These are phyloP conservation scores for Clarireedia monteithiana DNA, from an alignment of 2,329 filamentous ascomycete genomes.

Conservation along the genomic window DNA sequence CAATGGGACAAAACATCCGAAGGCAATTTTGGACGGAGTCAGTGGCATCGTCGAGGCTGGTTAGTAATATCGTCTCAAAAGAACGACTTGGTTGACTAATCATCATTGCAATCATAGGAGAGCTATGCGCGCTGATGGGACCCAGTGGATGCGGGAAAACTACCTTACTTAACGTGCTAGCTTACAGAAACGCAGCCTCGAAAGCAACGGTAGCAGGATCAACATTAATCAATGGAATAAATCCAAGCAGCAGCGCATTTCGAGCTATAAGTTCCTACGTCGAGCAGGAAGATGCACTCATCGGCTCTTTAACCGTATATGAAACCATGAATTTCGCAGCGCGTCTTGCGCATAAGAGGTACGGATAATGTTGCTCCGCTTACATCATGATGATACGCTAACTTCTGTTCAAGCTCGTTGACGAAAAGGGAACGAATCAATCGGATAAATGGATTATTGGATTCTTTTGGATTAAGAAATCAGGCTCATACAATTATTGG, in stretches of 20 bases:
- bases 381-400: background rate
- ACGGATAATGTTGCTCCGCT: slow-evolving; percentile 13
- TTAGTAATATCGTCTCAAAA: slow-evolving; percentile 21
- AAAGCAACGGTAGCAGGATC: slow-evolving; percentile 47
- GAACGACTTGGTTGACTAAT: background rate
- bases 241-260: slow-evolving; percentile 46
- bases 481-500: slow-evolving; percentile 69
- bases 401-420: slow-evolving; percentile 27
- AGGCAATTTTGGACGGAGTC: slow-evolving; percentile 55
- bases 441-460: slow-evolving; percentile 59
- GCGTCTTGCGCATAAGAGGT: slow-evolving; percentile 53
- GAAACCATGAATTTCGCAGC: slow-evolving; percentile 77
- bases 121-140: slow-evolving; percentile 75
- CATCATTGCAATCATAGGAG: slow-evolving; percentile 38
- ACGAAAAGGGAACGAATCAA: slow-evolving; percentile 47
- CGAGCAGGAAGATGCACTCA: slow-evolving; percentile 80
- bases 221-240: slow-evolving; percentile 55
- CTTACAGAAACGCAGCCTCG: slow-evolving; percentile 45
- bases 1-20: slow-evolving; percentile 52
- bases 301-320: slow-evolving; percentile 70
- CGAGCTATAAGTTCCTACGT: slow-evolving; percentile 67
- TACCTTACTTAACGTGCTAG: slow-evolving; percentile 73
- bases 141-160: slow-evolving; percentile 71
- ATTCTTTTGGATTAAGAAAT: slow-evolving; percentile 62
- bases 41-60: slow-evolving; percentile 58